Base-by-base conservation (phyloP, 805 yeast genomes). In the Sungouiozyma intestinalis region DNA sequence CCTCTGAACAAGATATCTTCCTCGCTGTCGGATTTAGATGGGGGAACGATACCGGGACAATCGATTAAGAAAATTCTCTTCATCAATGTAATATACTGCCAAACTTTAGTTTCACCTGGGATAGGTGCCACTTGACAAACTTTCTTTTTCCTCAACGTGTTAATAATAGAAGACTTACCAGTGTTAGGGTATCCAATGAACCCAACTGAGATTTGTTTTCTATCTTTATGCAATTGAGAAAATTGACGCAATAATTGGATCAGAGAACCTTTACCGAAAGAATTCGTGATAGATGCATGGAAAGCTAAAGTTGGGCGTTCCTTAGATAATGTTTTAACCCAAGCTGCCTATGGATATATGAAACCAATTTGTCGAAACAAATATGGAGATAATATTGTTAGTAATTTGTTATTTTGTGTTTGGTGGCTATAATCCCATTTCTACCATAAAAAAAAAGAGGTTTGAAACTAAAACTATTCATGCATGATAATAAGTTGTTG, bases 21-120 rank as follows among this genome's bases (percentile, higher is more conserved):
- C 60, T 86, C 94, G 1, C 90, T 66, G 62, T 92, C 98, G 55
- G 80, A 86, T 21, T 79, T 61, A 15, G 94, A 83, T 20, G 98
- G 98, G 8, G 98, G 98, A 16, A 90, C 98, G 58, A 90, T 90
- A 66, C 98, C 98, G 2, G 98, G 98, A 71, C 98, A 92, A 67
- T 90, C 98, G 56, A 90, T 92, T 55, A 90, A 69, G 66, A 88
- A 90, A 40, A 90, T 90, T 51, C 90, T 76, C 72, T 90, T 90
- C 97, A 92, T 90, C 54, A 90, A 71, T 3, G 98, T 88, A 55
- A 90, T 88, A 68, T 90, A 90, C 70, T 90, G 98, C 98, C 98
- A 90, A 36, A 90, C 97, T 65, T 90, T 90, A 31, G 98, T 90
- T 62, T 90, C 98, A 63, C 98, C 98, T 24, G 98, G 98, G 55